Evolutionary conservation across 495 filamentous ascomycete genomes (phyloP), one percentile per base, ranked within the genome.

Genomic region (Aspergillus campestris): DNA sequence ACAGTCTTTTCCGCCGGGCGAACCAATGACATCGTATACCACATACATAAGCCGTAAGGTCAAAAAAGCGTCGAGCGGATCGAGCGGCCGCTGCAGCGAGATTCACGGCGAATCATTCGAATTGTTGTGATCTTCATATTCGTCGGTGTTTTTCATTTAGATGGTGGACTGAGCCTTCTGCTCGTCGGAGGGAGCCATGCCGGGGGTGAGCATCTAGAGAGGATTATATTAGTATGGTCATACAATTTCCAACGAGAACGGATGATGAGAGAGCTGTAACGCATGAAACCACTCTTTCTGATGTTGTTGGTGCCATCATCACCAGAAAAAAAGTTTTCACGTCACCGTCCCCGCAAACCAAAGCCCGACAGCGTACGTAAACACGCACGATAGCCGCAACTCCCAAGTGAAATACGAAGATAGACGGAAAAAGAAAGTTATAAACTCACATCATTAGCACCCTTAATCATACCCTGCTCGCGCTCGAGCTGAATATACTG

Each of bases 401-500:
- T 24, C 18, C 4, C 18, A 24, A 24, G 18, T 24, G 18, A 4
- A 42, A 34, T 12, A 8, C 8, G 36, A 39, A 24, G n/a, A 31
- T 0, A 27, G 24, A 6, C n/a, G 18, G 27, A 34, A 15, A 49
- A 42, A 18, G 8, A 37, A 6, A 40, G 42, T 3, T n/a, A 14
- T 13, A 36, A 45, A 73, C 77, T 56, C 65, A 82, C 80, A 69
- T 83, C 78, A 58, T 79, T 79, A 46, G 75, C 86, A 64, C 81
- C 79, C 75, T 87, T 79, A 77, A 94, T 90, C 86, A 94, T 91
- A 65, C 83, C 81, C 82, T 90, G 84, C 74, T 96, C 91, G 67
- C 86, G 82, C 79, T 97, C 92, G 88, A 92, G 89, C 75, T 95
- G 91, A 48, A 87, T 71, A 59, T 92, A 77, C 73, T 94, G 83